phyloP scores from a whole-genome alignment of 2,329 filamentous ascomycete species.

The Raffaelea albimanens region DNA sequence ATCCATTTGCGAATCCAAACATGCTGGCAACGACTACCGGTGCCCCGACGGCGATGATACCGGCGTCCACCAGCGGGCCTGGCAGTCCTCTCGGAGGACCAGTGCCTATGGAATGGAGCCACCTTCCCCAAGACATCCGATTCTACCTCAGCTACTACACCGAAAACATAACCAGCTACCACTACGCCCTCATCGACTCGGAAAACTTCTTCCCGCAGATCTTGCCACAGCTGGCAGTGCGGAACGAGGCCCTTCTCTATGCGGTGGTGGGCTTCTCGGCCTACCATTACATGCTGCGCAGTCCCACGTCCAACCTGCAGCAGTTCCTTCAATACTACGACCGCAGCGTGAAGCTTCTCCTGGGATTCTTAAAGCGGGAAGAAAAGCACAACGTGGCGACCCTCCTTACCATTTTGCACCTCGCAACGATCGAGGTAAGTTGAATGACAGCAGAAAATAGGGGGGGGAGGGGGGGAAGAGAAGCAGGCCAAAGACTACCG shows the following conservation, averaged over 20 bases:
- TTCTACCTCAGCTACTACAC: conserved; percentile 72
- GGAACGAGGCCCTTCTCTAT: conserved; percentile 71
- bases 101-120: conserved; percentile 37
- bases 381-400: conserved; percentile 65
- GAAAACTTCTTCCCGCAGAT: conserved; percentile 64
- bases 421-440: conserved; percentile 82
- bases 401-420: conserved; percentile 77
- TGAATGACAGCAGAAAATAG: not conserved
- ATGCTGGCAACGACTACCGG: not conserved
- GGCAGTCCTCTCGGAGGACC: conserved; percentile 15
- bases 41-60: not conserved
- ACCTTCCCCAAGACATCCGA: conserved; percentile 60
- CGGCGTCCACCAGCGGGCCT: not conserved
- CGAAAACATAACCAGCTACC: conserved; percentile 68
- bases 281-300: conserved; percentile 69
- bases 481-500: too few species aligned
- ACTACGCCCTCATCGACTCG: conserved; percentile 69
- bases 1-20: conserved; percentile 14
- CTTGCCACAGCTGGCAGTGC: conserved; percentile 62
- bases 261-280: conserved; percentile 81
- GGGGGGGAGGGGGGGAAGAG: not conserved
- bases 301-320: conserved; percentile 62
- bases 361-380: conserved; percentile 60
- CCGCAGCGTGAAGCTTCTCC: conserved; percentile 68
- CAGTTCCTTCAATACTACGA: conserved; percentile 88